Evolutionary conservation across 768 basidiomycete genomes (phyloP), one percentile per base, ranked within the genome.

Genomic region (Boletus rubescentipes): DNA sequence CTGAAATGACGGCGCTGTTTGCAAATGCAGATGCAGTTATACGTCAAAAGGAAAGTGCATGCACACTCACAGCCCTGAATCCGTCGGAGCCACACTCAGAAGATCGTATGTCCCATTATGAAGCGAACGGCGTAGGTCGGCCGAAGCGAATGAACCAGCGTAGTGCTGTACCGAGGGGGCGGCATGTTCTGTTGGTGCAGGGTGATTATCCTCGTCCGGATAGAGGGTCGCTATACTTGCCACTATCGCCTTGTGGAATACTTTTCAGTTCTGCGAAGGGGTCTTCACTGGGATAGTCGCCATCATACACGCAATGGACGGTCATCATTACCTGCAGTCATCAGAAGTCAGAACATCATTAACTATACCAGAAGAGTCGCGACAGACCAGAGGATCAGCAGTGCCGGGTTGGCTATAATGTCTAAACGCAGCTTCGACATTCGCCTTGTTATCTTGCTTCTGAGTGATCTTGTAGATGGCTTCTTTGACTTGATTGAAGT

Each of bases 401-500:
- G 3, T 3, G 7, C 41, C 30, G 2, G 35, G 29, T 31, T 43
- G n/a, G 11, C 9, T 37, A 20, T 44, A 35, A 23, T 62, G 34
- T 23, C 43, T 52, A 36, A 51, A 62, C 5, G 46, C 35, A 30
- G 49, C 53, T 15, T 36, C 50, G n/a, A 62, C 32, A 5, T 54
- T 44, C 14, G 56, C 57, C 35, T 39, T 55, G 29, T 41, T 32
- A 26, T 59, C 54, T 14, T 32, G 26, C 14, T 38, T 21, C 35
- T 23, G 4, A 9, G 29, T 6, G 15, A 59, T 52, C 1, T 23
- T 41, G 8, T 15, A 3, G 16, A 62, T 44, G n/a, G 50, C 48
- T 10, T 11, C 32, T 38, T 53, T 62, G 46, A 62, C 61, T 11
- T 31, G 9, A 34, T 32, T 1, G 14, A 43, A 55, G n/a, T 49